Evolutionary conservation across 805 yeast species (phyloP).

Genomic region (Ogataea haglerorum): DNA sequence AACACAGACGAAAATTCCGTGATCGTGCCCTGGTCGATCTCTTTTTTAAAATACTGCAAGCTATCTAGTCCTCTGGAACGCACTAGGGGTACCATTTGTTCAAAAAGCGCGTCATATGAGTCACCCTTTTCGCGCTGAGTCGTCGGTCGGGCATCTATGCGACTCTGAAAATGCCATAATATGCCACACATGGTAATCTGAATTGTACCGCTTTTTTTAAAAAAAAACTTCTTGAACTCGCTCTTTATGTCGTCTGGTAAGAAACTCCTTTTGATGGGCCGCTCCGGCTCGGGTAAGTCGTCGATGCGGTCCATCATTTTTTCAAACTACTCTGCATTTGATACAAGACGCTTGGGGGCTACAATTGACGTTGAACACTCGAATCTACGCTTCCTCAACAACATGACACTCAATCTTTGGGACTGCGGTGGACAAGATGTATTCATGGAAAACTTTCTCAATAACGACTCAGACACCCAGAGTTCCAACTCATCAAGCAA

Average conservation of each 20-base stretch:
- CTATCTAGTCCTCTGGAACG: constrained; percentile 66
- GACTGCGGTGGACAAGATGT: constrained; percentile 99
- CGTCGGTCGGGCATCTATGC: neutral
- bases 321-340: constrained; percentile 94
- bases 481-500: constrained; percentile 65
- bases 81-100: constrained; percentile 41
- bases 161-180: constrained; percentile 33
- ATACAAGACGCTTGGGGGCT: constrained; percentile 92
- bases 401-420: constrained; percentile 94
- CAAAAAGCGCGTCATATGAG: constrained; percentile 22
- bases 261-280: constrained; percentile 74
- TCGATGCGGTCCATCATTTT: constrained; percentile 97
- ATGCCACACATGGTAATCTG: constrained; percentile 54
- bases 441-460: constrained; percentile 84
- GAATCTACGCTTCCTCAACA: constrained; percentile 85
- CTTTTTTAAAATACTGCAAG: constrained; percentile 29
- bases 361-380: constrained; percentile 99
- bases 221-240: too few relatives aligned
- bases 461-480: constrained; percentile 41
- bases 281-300: constrained; percentile 96
- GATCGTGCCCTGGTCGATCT: constrained; percentile 12
- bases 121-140: too few relatives aligned
- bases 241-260: constrained; percentile 41
- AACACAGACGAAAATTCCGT: constrained; percentile 68
- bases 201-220: neutral